A percentile compares a stretch with the other conserved stretches of the same genome.
Evolutionary conservation across 1,284 basidiomycete genomes (phyloP).

Genomic region (Tilletia setariae): DNA sequence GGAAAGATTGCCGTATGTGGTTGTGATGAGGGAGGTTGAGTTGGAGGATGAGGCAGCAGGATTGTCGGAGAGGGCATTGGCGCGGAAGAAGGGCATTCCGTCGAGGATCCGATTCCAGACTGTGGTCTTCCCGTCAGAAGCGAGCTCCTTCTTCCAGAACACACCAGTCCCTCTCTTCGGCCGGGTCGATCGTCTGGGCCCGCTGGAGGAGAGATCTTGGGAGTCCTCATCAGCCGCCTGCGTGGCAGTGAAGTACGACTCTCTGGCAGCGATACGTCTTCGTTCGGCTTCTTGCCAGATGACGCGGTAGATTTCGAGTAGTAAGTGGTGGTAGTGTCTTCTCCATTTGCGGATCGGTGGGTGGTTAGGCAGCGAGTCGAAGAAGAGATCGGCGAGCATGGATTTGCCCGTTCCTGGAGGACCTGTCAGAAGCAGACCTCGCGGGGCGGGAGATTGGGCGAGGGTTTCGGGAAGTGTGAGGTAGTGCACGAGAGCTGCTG

Average conservation of each 20-base stretch:
- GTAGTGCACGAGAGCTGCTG: constrained; percentile 58
- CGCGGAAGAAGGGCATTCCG: constrained; percentile 43
- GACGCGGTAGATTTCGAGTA: constrained; percentile 67
- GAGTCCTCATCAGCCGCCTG: background rate
- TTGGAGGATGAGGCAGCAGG: background rate
- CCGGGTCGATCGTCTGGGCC: background rate
- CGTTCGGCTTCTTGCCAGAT: constrained; percentile 63
- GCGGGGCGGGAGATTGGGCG: constrained; percentile 63
- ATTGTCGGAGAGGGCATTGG: constrained; percentile 27
- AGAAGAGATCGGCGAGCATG: constrained; percentile 68
- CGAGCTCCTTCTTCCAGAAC: constrained; percentile 55
- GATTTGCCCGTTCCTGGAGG: constrained; percentile 63
- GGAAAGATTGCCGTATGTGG: background rate
- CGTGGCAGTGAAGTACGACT: constrained; percentile 31
- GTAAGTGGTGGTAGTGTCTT: constrained; percentile 68
- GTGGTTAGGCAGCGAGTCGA: constrained; percentile 61
- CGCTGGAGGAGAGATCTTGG: background rate
- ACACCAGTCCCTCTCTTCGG: constrained; percentile 33
- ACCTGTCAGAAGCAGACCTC: constrained; percentile 60
- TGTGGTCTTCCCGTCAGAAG: constrained; percentile 28
- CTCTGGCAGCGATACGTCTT: constrained; percentile 49
- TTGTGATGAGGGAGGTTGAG: background rate
- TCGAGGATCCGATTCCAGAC: constrained; percentile 29
- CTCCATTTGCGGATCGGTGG: constrained; percentile 59
- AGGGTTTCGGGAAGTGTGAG: constrained; percentile 65